phyloP scores from a whole-genome alignment of 306 rosid species.

The Boehmeria nivea region DNA sequence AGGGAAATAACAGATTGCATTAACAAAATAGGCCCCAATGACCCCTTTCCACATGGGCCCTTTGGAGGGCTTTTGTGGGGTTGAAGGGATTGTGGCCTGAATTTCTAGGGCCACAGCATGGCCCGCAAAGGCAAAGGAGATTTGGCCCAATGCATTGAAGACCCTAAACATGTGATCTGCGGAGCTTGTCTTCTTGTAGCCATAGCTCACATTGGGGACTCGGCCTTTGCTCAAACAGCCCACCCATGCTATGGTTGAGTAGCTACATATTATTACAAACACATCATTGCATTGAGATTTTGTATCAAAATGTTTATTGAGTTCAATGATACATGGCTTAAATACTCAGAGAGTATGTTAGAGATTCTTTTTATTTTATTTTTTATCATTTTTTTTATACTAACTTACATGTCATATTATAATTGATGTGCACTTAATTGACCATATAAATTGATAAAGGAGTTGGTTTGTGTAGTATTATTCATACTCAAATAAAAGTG shows the following conservation, averaged over 20 bases:
- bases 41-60: constrained; percentile 90
- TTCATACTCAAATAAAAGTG: too few species aligned
- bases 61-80: constrained; percentile 75
- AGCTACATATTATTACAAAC: constrained; percentile 38
- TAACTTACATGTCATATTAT: too few species aligned
- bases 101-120: constrained; percentile 90
- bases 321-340: too few species aligned
- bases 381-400: too few species aligned
- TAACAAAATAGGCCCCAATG: constrained; percentile 67
- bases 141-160: constrained; percentile 81
- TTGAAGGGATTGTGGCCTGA: constrained; percentile 93
- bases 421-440: too few species aligned
- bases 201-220: constrained; percentile 68
- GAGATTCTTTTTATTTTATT: too few species aligned
- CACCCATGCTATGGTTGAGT: constrained; percentile 91
- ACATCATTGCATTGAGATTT: too few species aligned
- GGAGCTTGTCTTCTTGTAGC: constrained; percentile 52
- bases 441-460: too few species aligned
- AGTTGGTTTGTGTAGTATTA: too few species aligned
- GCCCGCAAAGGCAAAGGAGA: constrained; percentile 91
- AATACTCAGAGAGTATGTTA: too few species aligned
- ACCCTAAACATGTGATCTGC: constrained; percentile 56
- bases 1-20: constrained; percentile 86
- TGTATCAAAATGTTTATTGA: too few species aligned
- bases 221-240: constrained; percentile 59